Conservation (phyloP, 2,329 filamentous ascomycete genomes). For the Pseudocercospora cruenta region DNA sequence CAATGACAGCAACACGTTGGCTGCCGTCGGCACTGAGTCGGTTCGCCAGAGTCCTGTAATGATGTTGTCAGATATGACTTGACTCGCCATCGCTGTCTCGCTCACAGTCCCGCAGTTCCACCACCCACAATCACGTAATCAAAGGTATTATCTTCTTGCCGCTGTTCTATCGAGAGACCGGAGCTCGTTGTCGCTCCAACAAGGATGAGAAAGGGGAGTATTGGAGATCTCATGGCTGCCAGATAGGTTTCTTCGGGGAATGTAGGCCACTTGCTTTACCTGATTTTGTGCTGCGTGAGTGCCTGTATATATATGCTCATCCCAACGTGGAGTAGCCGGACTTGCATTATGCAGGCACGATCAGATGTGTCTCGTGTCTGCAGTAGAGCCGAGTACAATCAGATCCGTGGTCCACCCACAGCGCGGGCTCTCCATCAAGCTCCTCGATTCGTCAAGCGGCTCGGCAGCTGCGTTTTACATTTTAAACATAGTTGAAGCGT, state of each 20-base stretch:
- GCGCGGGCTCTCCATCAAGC: neutral
- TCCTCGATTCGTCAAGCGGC: neutral
- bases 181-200: neutral
- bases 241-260: neutral
- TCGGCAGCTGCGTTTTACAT: neutral
- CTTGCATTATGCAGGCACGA: neutral
- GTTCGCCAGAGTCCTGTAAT: neutral
- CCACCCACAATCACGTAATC: constrained; percentile 16
- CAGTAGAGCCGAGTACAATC: neutral
- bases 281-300: neutral
- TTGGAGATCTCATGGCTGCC: neutral
- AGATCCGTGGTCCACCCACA: neutral
- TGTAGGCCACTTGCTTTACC: neutral
- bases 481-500: neutral
- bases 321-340: neutral
- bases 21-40: neutral
- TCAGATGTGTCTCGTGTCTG: neutral
- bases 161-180: neutral
- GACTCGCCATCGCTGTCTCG: neutral
- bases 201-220: neutral
- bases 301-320: neutral
- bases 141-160: neutral
- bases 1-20: constrained; percentile 24
- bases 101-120: constrained; percentile 9
- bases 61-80: neutral